A percentile compares a stretch with the other conserved stretches of the same genome.
phyloP scores from a whole-genome alignment of 345 rosid species.

The Dipteronia sinensis region DNA sequence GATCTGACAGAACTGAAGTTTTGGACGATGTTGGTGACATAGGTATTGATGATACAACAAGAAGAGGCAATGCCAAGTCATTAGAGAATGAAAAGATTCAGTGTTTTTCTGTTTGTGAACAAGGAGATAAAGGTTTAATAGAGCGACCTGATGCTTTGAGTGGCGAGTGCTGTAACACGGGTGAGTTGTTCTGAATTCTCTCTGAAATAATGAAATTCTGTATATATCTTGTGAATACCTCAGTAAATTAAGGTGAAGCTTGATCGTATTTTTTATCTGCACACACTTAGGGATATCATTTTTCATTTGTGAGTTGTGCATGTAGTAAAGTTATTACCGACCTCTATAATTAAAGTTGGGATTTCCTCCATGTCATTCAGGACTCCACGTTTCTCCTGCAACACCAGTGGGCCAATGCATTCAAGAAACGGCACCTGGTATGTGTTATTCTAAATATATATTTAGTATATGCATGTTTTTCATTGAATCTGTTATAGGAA shows the following conservation, averaged over 20 bases:
- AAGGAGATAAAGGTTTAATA: conserved; percentile 23
- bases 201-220: conserved; percentile 3
- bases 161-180: conserved; percentile 31
- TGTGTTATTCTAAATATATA: conserved; percentile 4
- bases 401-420: conserved; percentile 22
- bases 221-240: neutral
- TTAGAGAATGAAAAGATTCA: conserved; percentile 25
- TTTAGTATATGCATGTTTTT: conserved; percentile 11
- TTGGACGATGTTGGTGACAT: conserved; percentile 38
- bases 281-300: neutral
- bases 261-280: neutral
- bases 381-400: conserved; percentile 18
- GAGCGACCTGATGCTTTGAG: conserved; percentile 23
- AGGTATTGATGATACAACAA: conserved; percentile 36
- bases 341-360: conserved; percentile 6
- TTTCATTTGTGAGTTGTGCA: neutral
- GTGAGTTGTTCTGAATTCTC: conserved; percentile 33
- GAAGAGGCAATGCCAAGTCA: conserved; percentile 27
- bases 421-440: conserved; percentile 25
- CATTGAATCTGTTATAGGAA: neutral
- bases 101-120: conserved; percentile 16
- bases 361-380: conserved; percentile 25
- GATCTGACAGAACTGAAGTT: conserved; percentile 45
- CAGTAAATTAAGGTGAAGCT: neutral
- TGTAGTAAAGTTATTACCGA: neutral